Evolutionary conservation across 129 eudicot species (phyloP), one percentile per base, ranked within the genome.

Genomic region (Helianthus annuus): DNA sequence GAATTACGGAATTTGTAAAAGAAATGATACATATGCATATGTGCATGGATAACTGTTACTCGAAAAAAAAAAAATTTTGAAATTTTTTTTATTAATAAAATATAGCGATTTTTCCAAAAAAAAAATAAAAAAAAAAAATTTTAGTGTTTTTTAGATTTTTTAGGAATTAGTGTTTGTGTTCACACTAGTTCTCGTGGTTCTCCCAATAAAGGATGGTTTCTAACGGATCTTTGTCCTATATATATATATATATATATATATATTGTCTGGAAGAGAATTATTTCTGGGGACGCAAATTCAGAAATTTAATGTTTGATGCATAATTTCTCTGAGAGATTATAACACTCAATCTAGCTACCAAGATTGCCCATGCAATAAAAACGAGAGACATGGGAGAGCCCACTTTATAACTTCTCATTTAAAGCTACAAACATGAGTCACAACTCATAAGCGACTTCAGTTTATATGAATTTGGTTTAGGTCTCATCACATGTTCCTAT

Each of bases 311-410:
- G 78, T 40, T 64, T 24, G 32, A 24, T 22, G 27, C 38, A 57
- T 22, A 57, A 64, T 74, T 38, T 64, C 78, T 62, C 39, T 34
- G 8, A 38, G 44, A 42, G 58, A 64, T 63, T 3, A 57, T 57
- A 57, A 34, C 6, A 14, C 36, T 64, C 64, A n/a, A 19, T 22
- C 55, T 52, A 52, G 57, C 29, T 58, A 72, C 58, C 76, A 72
- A 72, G 11, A 45, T 39, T 59, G 76, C 40, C 55, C 12, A 71
- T 42, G 76, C 67, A 71, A 56, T 71, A 56, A 71, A 55, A 57
- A 8, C 16, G 5, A 22, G 71, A 74, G n/a, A 56, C 78, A 64
- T 51, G 54, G 55, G n/a, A 38, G 64, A 38, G 64, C 78, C 78
- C 71, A 74, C 78, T 73, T 34, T 63, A 12, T 38, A 22, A 73